Evolutionary conservation across 805 yeast species (phyloP), one percentile per base, ranked within the genome.

Genomic region (Jamesozyma gamospora): DNA sequence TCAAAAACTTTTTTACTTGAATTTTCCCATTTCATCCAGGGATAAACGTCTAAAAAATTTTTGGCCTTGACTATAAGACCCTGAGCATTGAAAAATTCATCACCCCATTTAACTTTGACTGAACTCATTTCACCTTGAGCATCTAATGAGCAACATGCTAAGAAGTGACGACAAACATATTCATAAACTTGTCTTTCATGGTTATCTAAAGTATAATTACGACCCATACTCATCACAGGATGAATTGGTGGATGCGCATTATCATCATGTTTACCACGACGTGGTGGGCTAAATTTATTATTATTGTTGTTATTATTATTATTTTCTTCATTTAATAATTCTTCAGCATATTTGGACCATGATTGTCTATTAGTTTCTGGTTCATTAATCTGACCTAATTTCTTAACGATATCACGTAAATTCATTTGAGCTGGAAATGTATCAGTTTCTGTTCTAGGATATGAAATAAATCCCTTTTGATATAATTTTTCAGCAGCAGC

Each of bases 231-330:
- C 53, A 69, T 47, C 65, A 73, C 42, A 0, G 99, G 99, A 60
- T 92, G 96, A 42, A 92, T 92, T 0, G 99, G 96, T 4, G 98
- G 97, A 71, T 92, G 99, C 18, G 98, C 97, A 55, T 86, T 79
- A 63, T 92, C 99, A 54, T 87, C 83, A 54, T 84, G 79, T 11
- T 66, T 70, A 4, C 99, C 99, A 30, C 69, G 69, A 37, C 97
- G 64, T 0, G 99, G 98, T 4, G 53, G 52, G n/a, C 68, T 52
- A 51, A 72, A 82, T 30, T 69, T 70, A 27, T 69, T 70, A 3
- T 59, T 38, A 3, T 59, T 43, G 8, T 15, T 30, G 13, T 14
- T 24, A 24, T 35, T 14, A 10, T 41, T 62, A 8, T 61, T 59
- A 10, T 27, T 17, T 7, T 17, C 19, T 27, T 27, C 28, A 7